Evolutionary conservation across 306 rosid genomes (phyloP).

Genomic region (Fragaria iinumae): DNA sequence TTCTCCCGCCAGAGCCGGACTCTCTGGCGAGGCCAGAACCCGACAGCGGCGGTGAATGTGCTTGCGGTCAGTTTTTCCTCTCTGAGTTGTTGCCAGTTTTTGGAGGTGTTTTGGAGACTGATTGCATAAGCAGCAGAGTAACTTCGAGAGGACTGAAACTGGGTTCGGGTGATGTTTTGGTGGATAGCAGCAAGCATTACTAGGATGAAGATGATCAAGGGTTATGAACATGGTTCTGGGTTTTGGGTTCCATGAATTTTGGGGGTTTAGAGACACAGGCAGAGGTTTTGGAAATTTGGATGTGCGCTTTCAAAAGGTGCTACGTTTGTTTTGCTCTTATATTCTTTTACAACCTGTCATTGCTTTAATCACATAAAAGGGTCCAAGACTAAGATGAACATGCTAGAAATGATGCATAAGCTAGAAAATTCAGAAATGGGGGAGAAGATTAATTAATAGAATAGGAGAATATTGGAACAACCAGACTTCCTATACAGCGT

Average conservation of each 20-base stretch:
- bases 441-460: background rate
- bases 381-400: background rate
- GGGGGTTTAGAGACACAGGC: background rate
- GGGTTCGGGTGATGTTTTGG: constrained; percentile 11
- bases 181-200: constrained; percentile 11
- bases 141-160: background rate
- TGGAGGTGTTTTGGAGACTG: constrained; percentile 65
- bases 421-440: background rate
- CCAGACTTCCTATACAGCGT: constrained; percentile 24
- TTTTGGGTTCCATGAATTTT: background rate
- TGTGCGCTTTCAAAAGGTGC: background rate
- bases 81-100: constrained; percentile 65
- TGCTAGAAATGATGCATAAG: background rate
- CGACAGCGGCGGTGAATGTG: constrained; percentile 76
- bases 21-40: constrained; percentile 66
- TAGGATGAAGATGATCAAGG: background rate
- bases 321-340: background rate
- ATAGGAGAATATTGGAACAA: background rate
- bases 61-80: constrained; percentile 66
- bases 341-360: background rate
- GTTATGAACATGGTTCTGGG: background rate
- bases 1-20: constrained; percentile 73
- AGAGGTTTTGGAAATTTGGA: background rate
- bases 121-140: constrained; percentile 39
- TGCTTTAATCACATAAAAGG: background rate